A percentile compares a stretch with the other conserved stretches of the same genome.
phyloP scores from a whole-genome alignment of 2,329 filamentous ascomycete genomes.

The Apiospora rasikravindrae region DNA sequence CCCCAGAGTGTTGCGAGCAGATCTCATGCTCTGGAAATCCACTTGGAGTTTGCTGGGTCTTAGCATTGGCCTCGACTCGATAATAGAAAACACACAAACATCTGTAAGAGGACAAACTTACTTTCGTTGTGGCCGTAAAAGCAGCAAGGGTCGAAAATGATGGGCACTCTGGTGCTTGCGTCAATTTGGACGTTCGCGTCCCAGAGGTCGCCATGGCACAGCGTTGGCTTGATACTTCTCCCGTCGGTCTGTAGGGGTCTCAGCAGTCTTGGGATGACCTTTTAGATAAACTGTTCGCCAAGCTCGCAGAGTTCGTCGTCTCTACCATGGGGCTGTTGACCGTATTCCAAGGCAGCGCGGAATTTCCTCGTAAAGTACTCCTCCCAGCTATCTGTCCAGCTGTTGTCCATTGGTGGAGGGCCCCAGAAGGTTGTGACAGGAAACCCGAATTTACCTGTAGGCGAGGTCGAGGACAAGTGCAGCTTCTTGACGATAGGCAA shows the following conservation, averaged over 20 bases:
- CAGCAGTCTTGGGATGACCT: not conserved
- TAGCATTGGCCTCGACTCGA: not conserved
- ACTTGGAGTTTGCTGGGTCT: not conserved
- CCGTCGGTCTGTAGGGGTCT: slow-evolving; percentile 42
- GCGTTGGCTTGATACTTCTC: slow-evolving; percentile 39
- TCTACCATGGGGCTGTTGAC: not conserved
- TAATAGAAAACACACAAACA: not conserved
- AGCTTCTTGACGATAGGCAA: slow-evolving; percentile 17
- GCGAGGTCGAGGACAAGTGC: not conserved
- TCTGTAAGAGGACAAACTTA: not conserved
- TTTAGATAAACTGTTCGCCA: slow-evolving; percentile 14
- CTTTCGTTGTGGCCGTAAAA: slow-evolving; percentile 37
- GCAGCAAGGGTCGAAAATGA: slow-evolving; percentile 34
- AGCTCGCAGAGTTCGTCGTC: slow-evolving; percentile 14
- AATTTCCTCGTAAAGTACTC: slow-evolving; percentile 21
- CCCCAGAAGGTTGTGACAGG: slow-evolving; percentile 18
- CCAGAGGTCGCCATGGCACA: slow-evolving; percentile 43
- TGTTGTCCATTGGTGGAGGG: slow-evolving; percentile 19
- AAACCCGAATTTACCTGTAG: slow-evolving; percentile 17
- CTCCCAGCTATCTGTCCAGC: slow-evolving; percentile 20
- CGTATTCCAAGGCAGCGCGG: not conserved
- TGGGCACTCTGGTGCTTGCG: slow-evolving; percentile 26
- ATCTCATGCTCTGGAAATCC: slow-evolving; percentile 1
- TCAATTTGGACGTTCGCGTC: slow-evolving; percentile 32
- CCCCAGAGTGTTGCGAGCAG: not conserved